Evolutionary conservation across 1,139 yeast genomes (phyloP).

Genomic region (Kurtzmaniella quercitrusa): DNA sequence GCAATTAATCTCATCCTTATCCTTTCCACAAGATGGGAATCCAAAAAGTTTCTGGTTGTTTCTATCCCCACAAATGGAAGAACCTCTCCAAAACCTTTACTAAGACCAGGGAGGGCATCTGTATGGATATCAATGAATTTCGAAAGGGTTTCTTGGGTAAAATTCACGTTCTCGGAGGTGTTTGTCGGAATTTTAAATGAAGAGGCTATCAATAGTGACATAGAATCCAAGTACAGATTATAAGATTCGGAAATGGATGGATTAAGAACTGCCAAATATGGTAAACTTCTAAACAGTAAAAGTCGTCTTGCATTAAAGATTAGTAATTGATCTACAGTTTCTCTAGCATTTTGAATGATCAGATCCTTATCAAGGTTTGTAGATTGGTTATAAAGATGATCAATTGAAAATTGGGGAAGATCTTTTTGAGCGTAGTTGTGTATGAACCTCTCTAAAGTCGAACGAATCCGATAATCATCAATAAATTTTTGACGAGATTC

Average conservation of each 20-base stretch:
- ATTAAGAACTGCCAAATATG: conserved; percentile 79
- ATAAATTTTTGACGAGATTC: conserved; percentile 29
- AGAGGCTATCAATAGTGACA: conserved; percentile 55
- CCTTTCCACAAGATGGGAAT: conserved; percentile 76
- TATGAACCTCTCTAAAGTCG: conserved; percentile 49
- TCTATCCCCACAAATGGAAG: conserved; percentile 40
- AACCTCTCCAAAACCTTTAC: conserved; percentile 81
- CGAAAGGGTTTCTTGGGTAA: conserved; percentile 46
- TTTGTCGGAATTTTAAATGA: conserved; percentile 37
- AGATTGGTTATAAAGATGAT: conserved; percentile 38
- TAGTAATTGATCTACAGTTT: conserved; percentile 43
- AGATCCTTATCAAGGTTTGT: conserved; percentile 33
- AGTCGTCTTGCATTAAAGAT: conserved; percentile 55
- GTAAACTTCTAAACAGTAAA: conserved; percentile 64
- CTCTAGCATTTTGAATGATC: conserved; percentile 32
- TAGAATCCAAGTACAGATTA: conserved; percentile 65
- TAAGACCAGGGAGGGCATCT: conserved; percentile 75
- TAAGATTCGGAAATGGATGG: conserved; percentile 88
- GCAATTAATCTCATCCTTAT: conserved; percentile 82
- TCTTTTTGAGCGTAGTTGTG: conserved; percentile 44
- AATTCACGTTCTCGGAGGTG: conserved; percentile 47
- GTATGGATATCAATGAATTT: conserved; percentile 70
- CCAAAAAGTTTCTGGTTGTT: conserved; percentile 58
- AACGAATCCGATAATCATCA: conserved; percentile 46
- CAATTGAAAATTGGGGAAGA: conserved; percentile 46